Percentiles rank a stretch among this genome's conserved stretches.
phyloP scores from a whole-genome alignment of 495 filamentous ascomycete genomes.

The Friedmanniomyces endolithicus region DNA sequence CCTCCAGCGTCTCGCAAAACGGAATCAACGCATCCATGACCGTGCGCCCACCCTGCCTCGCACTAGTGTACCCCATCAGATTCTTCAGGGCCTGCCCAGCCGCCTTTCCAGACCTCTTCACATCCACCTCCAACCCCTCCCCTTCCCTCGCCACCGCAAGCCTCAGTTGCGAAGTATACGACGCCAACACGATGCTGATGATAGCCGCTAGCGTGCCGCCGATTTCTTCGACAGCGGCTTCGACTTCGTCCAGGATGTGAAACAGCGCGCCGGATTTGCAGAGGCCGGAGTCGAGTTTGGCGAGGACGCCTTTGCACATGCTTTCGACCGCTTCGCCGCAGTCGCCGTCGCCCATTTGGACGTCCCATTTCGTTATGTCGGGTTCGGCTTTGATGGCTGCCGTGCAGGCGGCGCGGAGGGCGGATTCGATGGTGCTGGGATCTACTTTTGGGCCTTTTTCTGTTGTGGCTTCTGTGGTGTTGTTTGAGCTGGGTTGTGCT shows the following conservation, averaged over 20 bases:
- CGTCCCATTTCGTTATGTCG: conserved; percentile 48
- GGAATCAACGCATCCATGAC: conserved; percentile 49
- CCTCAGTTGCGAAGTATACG: conserved; percentile 38
- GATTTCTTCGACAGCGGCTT: conserved; percentile 47
- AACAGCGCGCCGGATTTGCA: conserved; percentile 37
- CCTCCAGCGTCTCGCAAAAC: conserved; percentile 39
- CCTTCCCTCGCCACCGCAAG: conserved; percentile 22
- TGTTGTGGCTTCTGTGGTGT: neutral
- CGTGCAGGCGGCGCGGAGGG: conserved; percentile 40
- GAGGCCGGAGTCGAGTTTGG: conserved; percentile 21
- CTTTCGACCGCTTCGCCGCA: conserved; percentile 48
- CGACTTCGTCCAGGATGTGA: conserved; percentile 39
- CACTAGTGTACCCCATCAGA: conserved; percentile 31
- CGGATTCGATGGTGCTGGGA: conserved; percentile 31
- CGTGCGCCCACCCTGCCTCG: conserved; percentile 32
- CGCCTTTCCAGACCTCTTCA: conserved; percentile 16
- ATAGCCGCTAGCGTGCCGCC: conserved; percentile 51
- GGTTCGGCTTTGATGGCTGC: conserved; percentile 43
- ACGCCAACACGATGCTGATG: conserved; percentile 46
- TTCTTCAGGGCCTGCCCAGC: conserved; percentile 31
- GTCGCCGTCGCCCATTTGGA: conserved; percentile 53
- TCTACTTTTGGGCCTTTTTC: conserved; percentile 15
- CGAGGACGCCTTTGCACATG: conserved; percentile 27
- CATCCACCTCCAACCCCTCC: conserved; percentile 10
- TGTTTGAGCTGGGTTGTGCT: conserved; percentile 8